Evolutionary conservation across 495 filamentous ascomycete genomes (phyloP).

Genomic region (Penicillium desertorum): DNA sequence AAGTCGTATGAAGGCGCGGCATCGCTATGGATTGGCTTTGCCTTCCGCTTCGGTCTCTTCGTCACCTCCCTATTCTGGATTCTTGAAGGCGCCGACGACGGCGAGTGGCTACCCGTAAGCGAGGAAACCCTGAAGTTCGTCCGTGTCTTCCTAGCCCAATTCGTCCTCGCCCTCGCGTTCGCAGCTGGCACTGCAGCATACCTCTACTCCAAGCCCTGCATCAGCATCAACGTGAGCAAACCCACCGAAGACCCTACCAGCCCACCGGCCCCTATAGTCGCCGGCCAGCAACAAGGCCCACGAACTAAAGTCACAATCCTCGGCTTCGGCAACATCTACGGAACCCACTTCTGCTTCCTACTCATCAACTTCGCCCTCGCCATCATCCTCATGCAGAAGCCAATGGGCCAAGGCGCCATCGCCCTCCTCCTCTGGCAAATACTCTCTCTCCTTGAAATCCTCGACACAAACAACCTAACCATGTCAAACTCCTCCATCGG

Average conservation of each 20-base stretch:
- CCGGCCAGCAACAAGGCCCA: conserved; percentile 27
- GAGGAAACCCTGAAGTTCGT: conserved; percentile 67
- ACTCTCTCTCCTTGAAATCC: conserved; percentile 80
- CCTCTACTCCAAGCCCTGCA: conserved; percentile 71
- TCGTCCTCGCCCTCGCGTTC: conserved; percentile 67
- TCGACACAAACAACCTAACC: conserved; percentile 72
- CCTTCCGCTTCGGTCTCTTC: conserved; percentile 72
- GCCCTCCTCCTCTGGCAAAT: conserved; percentile 80
- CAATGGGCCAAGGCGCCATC: conserved; percentile 86
- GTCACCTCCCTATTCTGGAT: conserved; percentile 82
- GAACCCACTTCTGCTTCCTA: conserved; percentile 85
- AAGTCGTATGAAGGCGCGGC: conserved; percentile 84
- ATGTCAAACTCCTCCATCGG: conserved; percentile 67
- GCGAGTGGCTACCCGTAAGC: conserved; percentile 69
- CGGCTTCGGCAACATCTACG: conserved; percentile 89
- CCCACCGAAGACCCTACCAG: conserved; percentile 30
- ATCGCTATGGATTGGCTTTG: conserved; percentile 76
- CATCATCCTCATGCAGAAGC: conserved; percentile 82
- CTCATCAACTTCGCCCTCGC: conserved; percentile 72
- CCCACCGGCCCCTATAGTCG: conserved; percentile 37
- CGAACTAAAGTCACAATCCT: conserved; percentile 71
- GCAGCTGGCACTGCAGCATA: conserved; percentile 69
- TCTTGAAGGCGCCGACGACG: conserved; percentile 87
- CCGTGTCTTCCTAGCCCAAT: conserved; percentile 73
- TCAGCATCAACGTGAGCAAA: conserved; percentile 54